Base-by-base conservation (phyloP, 176 grass and related monocot species). In the Musa troglodytarum region DNA sequence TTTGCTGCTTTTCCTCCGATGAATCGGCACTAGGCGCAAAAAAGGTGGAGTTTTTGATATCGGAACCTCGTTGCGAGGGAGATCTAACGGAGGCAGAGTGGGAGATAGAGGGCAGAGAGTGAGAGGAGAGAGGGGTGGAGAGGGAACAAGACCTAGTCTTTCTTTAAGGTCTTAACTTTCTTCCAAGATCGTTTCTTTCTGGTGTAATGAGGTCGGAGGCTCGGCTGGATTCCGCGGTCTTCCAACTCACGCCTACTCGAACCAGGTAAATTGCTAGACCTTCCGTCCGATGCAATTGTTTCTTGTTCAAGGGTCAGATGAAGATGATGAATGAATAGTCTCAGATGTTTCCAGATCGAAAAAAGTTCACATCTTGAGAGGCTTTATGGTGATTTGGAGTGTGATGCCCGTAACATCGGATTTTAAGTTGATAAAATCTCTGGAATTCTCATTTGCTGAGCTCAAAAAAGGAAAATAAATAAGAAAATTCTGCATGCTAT, bases 171-270 rank as follows among this genome's bases (percentile, higher is more conserved):
- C 22, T 24, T 3, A 50, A 11, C 68, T 76, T 80, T 71, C 53
- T 50, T 34, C 19, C 9, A 28, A 71, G 65, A 53, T 9, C 6
- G 12, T 34, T 56, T 3, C 28, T 74, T 49, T 68, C n/a, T 58
- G 62, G 73, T 15, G 77, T 82, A 34, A 93, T 97, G 90, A 97
- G 83, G 85, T 82, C 88, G 23, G 93, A 89, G 57, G 80, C 63
- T 49, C 86, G 86, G 65, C 90, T 93, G 55, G 93, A 97, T 87
- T 81, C 83, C 75, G 93, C 86, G 9, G 81, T 93, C 43, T 97
- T 97, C 81, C 88, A 93, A 75, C 93, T 97, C 63, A 97, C 93
- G 49, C 93, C 93, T 52, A 97, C 93, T 75, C 80, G 93, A 72
- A 97, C 93, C 21, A 97, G 93, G 90, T 90, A 77, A 11, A 77